Conservation (phyloP, 2,329 filamentous ascomycete species). For the Venturia pyrina region DNA sequence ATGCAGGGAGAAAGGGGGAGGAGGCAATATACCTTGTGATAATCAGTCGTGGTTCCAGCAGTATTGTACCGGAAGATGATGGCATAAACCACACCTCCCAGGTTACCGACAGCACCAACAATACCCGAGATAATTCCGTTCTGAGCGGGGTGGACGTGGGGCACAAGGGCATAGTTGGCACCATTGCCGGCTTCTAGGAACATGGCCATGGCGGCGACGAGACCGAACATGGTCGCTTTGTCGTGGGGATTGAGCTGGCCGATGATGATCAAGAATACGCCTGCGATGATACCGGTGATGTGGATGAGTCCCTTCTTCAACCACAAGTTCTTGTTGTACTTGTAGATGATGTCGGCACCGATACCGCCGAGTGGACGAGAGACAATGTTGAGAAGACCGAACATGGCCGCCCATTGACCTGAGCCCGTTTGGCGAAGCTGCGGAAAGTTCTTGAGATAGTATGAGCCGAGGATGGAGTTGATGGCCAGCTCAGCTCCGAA, state of each 20-base stretch:
- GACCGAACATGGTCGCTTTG: constrained; percentile 59
- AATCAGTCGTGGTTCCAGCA: constrained; percentile 46
- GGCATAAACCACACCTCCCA: constrained; percentile 55
- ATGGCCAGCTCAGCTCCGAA: constrained; percentile 52
- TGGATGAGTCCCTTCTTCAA: constrained; percentile 55
- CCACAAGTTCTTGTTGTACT: constrained; percentile 43
- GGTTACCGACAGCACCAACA: constrained; percentile 69
- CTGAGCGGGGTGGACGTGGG: constrained; percentile 73
- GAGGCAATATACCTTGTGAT: constrained; percentile 35
- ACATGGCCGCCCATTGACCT: constrained; percentile 60
- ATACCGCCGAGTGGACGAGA: constrained; percentile 58
- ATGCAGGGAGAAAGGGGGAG: constrained; percentile 52
- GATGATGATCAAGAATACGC: constrained; percentile 52
- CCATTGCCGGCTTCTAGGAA: constrained; percentile 82
- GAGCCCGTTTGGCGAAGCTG: constrained; percentile 43
- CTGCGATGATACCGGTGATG: constrained; percentile 44
- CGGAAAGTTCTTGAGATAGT: constrained; percentile 48
- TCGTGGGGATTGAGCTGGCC: constrained; percentile 53
- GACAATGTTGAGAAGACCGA: constrained; percentile 62
- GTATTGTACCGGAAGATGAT: constrained; percentile 71
- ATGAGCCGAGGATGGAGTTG: constrained; percentile 50
- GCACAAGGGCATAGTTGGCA: constrained; percentile 75
- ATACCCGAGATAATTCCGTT: constrained; percentile 67
- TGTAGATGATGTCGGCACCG: constrained; percentile 47
- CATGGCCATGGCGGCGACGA: constrained; percentile 66